Evolutionary conservation across 2,329 filamentous ascomycete genomes (phyloP).

Genomic region (Coleophoma crateriformis): DNA sequence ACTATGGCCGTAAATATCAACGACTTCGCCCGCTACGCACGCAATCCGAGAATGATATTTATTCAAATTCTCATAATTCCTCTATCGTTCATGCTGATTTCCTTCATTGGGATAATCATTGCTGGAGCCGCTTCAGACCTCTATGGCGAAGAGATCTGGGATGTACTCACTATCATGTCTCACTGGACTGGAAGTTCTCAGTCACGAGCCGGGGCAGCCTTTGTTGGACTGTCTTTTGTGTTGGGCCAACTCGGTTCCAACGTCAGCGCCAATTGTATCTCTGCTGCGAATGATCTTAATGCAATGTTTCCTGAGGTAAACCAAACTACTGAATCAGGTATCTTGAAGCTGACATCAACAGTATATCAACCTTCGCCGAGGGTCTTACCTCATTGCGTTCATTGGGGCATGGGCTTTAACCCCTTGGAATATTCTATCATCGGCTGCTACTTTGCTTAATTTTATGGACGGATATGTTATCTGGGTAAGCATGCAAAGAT

Average conservation of each 20-base stretch:
- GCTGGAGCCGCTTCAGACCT: conserved; percentile 46
- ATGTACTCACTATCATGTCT: conserved; percentile 36
- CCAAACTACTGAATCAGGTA: too few relatives aligned
- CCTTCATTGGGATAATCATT: conserved; percentile 34
- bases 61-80: conserved; percentile 12
- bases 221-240: conserved; percentile 35
- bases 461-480: conserved; percentile 8
- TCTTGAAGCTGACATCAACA: conserved; percentile 8
- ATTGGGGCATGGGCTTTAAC: conserved; percentile 32
- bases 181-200: conserved; percentile 31
- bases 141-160: conserved; percentile 40
- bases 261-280: conserved; percentile 39
- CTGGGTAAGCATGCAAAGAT: conserved; percentile 16
- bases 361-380: conserved; percentile 50
- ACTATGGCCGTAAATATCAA: conserved; percentile 20
- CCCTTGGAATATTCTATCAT: conserved; percentile 37
- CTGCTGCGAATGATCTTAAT: conserved; percentile 48
- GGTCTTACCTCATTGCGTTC: conserved; percentile 38
- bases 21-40: conserved; percentile 38
- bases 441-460: conserved; percentile 6
- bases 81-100: conserved; percentile 9
- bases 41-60: conserved; percentile 8
- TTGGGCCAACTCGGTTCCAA: conserved; percentile 43
- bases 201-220: conserved; percentile 38
- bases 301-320: conserved; percentile 34